Conservation (phyloP, 495 filamentous ascomycete genomes). For the Amorphotheca resinae region DNA sequence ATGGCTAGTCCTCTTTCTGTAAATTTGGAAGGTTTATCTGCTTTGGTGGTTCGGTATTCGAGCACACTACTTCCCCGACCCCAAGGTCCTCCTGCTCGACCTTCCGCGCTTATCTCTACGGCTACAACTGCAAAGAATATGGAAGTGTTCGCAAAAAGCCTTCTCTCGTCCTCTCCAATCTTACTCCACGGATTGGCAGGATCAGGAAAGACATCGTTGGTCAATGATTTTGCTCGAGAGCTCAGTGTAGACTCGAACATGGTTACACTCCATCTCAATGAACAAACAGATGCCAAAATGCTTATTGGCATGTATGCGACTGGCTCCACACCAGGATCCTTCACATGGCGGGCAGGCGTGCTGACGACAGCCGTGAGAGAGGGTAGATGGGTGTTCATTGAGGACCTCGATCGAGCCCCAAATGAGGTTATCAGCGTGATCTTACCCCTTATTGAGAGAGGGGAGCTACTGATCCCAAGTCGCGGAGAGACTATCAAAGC, state of each 20-base stretch:
- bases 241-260: constrained; percentile 63
- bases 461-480: constrained; percentile 76
- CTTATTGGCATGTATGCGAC: constrained; percentile 88
- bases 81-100: constrained; percentile 32
- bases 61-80: constrained; percentile 57
- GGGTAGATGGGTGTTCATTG: constrained; percentile 91
- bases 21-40: constrained; percentile 15
- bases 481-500: constrained; percentile 77
- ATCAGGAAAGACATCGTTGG: constrained; percentile 76
- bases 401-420: constrained; percentile 93
- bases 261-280: constrained; percentile 88
- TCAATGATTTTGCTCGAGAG: constrained; percentile 68
- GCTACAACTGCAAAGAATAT: constrained; percentile 59
- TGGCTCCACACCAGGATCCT: constrained; percentile 70
- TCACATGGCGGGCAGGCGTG: constrained; percentile 86
- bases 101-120: constrained; percentile 55
- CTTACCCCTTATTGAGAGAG: constrained; percentile 76
- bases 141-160: constrained; percentile 46
- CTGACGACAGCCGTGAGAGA: constrained; percentile 86
- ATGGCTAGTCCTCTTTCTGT: constrained; percentile 9
- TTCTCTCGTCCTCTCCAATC: constrained; percentile 55
- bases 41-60: constrained; percentile 33
- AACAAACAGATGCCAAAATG: constrained; percentile 93
- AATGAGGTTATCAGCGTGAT: constrained; percentile 87
- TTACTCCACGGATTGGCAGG: constrained; percentile 75